These are phyloP conservation scores for Pyrenochaeta sp. DNA, from an alignment of 2,329 filamentous ascomycete genomes.

Conservation along the genomic window DNA sequence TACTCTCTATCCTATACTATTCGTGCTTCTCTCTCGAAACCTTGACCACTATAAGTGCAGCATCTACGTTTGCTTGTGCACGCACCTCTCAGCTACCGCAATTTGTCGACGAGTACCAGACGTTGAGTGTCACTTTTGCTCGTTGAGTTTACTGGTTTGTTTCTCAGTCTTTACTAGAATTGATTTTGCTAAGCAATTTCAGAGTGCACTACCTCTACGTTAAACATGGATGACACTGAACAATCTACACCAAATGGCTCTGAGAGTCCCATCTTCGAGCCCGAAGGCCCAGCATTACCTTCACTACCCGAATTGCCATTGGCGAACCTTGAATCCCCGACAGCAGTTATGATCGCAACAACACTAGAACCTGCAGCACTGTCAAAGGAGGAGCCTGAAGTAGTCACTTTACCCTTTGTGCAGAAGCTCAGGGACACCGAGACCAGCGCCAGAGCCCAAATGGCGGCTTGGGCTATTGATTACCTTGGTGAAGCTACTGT, in stretches of 20 bases:
- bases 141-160: neutral
- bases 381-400: neutral
- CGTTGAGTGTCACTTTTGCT: neutral
- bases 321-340: neutral
- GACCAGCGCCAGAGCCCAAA: neutral
- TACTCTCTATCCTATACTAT: too few species aligned
- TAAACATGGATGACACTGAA: neutral
- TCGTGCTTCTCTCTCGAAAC: too few species aligned
- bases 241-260: neutral
- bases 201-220: neutral
- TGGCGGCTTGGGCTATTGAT: neutral
- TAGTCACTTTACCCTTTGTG: neutral
- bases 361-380: neutral
- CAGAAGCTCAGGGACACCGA: conserved; percentile 2
- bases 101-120: neutral
- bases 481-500: neutral
- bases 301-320: neutral
- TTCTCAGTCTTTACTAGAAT: neutral
- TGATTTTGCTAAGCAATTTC: neutral
- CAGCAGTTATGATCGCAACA: neutral
- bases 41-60: neutral
- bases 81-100: neutral
- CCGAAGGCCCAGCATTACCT: neutral
- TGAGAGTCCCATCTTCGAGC: conserved; percentile 9
- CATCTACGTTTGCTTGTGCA: neutral